A percentile compares a stretch with the other conserved stretches of the same genome.
These are phyloP conservation scores for Leptomonas seymouri DNA, from an alignment of 208 protist species.

Conservation along the genomic window DNA sequence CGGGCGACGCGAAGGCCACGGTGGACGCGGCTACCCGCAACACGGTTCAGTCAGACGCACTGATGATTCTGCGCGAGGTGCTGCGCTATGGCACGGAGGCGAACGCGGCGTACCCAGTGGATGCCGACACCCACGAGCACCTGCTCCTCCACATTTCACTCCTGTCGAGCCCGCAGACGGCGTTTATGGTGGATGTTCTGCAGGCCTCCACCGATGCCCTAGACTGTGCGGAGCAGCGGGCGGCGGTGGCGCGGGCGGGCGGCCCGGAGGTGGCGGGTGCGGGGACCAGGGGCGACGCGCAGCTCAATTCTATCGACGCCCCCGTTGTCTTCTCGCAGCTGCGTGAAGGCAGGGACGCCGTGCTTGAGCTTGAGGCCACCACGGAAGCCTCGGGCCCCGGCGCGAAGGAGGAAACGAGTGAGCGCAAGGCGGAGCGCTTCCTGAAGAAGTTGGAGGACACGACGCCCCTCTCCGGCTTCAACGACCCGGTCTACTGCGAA, in stretches of 20 bases:
- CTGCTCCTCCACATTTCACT: conserved; percentile 81
- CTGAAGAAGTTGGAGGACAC: conserved; percentile 85
- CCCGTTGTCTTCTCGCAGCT: conserved; percentile 87
- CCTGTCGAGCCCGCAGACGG: conserved; percentile 44
- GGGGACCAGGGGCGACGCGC: background rate
- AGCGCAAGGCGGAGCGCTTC: conserved; percentile 65
- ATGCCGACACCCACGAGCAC: conserved; percentile 92
- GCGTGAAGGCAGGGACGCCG: conserved; percentile 50
- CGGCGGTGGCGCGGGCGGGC: conserved; percentile 23
- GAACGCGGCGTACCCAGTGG: conserved; percentile 41
- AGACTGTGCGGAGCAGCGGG: conserved; percentile 28
- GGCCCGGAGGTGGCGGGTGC: conserved; percentile 12
- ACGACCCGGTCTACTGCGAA: conserved; percentile 98
- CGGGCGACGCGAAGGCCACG: conserved; percentile 7
- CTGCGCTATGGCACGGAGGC: conserved; percentile 75
- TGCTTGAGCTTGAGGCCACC: conserved; percentile 58
- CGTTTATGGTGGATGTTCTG: conserved; percentile 66
- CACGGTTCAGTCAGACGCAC: conserved; percentile 58
- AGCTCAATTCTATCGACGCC: conserved; percentile 58
- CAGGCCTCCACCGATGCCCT: conserved; percentile 77
- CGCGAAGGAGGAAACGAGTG: conserved; percentile 21
- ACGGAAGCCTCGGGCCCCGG: conserved; percentile 28
- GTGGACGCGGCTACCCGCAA: conserved; percentile 38
- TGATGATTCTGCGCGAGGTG: conserved; percentile 71
- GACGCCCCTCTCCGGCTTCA: conserved; percentile 96